These are phyloP conservation scores for Amanita subjunquillea DNA, from an alignment of 768 basidiomycete species.

Conservation along the genomic window DNA sequence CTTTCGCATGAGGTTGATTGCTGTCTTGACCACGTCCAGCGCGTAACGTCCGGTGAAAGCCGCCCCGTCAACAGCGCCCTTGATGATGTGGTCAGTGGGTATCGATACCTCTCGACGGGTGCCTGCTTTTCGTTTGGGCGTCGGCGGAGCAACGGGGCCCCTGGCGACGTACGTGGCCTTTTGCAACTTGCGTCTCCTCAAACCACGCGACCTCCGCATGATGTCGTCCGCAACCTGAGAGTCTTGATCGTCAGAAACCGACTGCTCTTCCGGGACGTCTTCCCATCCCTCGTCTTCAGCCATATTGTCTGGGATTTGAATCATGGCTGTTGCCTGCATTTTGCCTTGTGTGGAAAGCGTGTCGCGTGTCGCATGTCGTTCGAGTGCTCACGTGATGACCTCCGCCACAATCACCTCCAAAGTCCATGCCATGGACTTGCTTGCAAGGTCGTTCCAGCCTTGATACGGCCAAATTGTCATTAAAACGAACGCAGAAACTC, in stretches of 20 bases:
- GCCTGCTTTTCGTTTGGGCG: slow-evolving; percentile 3
- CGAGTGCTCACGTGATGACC: not conserved
- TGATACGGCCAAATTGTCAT: not conserved
- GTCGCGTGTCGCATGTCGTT: not conserved
- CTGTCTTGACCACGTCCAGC: slow-evolving; percentile 35
- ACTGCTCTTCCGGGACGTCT: slow-evolving; percentile 12
- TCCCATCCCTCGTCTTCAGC: slow-evolving; percentile 21
- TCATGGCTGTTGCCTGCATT: not conserved
- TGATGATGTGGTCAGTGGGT: slow-evolving; percentile 15
- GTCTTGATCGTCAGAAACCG: not conserved
- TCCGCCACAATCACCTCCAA: too few relatives aligned
- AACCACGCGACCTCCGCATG: too few relatives aligned
- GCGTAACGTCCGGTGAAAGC: slow-evolving; percentile 27
- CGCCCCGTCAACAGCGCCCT: slow-evolving; percentile 20
- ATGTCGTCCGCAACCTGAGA: not conserved
- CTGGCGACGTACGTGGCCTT: not conserved
- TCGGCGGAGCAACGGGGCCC: not conserved
- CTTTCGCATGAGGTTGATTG: slow-evolving; percentile 38
- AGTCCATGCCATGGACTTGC: too few relatives aligned
- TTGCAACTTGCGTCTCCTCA: slow-evolving; percentile 7
- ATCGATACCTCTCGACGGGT: slow-evolving; percentile 12
- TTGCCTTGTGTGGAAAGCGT: not conserved
- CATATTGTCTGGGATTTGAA: not conserved
- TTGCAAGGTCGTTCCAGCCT: not conserved
- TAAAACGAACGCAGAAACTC: too few relatives aligned